These are phyloP conservation scores for Leishmania tarentolae DNA, from an alignment of 208 protist genomes.

Conservation along the genomic window DNA sequence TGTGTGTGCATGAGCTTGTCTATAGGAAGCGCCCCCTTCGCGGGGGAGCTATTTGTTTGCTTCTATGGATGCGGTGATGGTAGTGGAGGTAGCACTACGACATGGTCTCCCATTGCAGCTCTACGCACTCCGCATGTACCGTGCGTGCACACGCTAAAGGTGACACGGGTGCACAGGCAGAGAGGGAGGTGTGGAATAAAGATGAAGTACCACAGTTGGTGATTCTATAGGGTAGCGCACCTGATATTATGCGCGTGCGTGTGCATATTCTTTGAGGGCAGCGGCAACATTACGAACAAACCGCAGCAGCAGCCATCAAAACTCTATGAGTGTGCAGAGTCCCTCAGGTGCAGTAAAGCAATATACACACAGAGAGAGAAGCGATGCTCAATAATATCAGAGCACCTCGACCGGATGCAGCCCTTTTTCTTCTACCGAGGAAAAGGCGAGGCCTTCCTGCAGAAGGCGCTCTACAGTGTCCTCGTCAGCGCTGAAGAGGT, in stretches of 20 bases:
- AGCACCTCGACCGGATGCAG: conserved; percentile 19
- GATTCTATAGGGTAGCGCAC: neutral
- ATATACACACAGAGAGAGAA: neutral
- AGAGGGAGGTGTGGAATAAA: neutral
- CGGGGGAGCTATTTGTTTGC: neutral
- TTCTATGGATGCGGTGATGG: conserved; percentile 4
- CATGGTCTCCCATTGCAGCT: neutral
- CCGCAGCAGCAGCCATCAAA: neutral
- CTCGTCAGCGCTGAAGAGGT: conserved; percentile 47
- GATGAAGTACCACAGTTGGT: neutral
- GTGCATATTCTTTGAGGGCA: neutral
- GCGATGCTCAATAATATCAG: neutral
- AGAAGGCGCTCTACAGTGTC: conserved; percentile 42
- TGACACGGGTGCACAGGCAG: neutral
- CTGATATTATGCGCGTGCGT: neutral
- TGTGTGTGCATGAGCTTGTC: neutral
- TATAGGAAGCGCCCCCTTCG: neutral
- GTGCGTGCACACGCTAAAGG: neutral
- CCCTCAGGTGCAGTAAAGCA: neutral
- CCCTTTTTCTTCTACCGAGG: conserved; percentile 2
- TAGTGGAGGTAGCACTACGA: neutral
- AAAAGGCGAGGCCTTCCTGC: conserved; percentile 22
- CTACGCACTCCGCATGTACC: neutral
- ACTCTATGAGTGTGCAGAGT: neutral
- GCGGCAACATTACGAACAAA: neutral